These are phyloP conservation scores for Blastobotrys buckinghamii DNA, from an alignment of 1,139 yeast species.

Conservation along the genomic window DNA sequence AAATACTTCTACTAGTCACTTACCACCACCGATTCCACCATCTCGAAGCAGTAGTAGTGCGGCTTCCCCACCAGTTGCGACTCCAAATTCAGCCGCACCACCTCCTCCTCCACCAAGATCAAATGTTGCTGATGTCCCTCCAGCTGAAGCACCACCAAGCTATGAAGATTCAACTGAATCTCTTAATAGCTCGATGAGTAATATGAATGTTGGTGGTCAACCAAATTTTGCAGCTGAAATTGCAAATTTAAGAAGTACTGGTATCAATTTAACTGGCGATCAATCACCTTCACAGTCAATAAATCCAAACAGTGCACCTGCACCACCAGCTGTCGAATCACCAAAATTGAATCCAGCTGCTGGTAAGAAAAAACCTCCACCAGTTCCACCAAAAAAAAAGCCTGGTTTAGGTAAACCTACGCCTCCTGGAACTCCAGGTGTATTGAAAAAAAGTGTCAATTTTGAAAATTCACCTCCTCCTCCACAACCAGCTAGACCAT, in stretches of 20 bases:
- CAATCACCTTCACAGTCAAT: slow-evolving; percentile 2
- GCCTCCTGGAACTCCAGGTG: background rate
- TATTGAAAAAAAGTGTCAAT: background rate
- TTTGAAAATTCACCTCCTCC: background rate
- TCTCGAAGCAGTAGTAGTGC: background rate
- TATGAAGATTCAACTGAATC: slow-evolving; percentile 1
- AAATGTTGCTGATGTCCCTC: background rate
- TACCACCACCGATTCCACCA: slow-evolving; percentile 10
- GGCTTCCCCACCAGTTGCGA: background rate
- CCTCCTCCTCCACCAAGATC: background rate
- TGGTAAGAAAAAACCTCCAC: slow-evolving; percentile 29
- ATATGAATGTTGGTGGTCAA: too few relatives aligned
- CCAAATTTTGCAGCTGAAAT: slow-evolving; percentile 33
- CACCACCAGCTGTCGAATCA: slow-evolving; percentile 14
- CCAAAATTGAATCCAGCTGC: slow-evolving; percentile 3
- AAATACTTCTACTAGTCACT: slow-evolving; percentile 10
- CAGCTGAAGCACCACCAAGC: slow-evolving; percentile 4
- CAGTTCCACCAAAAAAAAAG: slow-evolving; percentile 26
- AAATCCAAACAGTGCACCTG: slow-evolving; percentile 5
- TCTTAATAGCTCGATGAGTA: too few relatives aligned
- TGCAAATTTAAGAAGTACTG: slow-evolving; percentile 19
- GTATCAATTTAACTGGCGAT: slow-evolving; percentile 2
- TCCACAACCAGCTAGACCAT: slow-evolving; percentile 1
- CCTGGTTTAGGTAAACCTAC: slow-evolving; percentile 11
- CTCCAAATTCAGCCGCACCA: slow-evolving; percentile 1